A percentile compares a stretch with the other conserved stretches of the same genome.
phyloP scores from a whole-genome alignment of 1,284 basidiomycete genomes.

The Coniophora puteana region DNA sequence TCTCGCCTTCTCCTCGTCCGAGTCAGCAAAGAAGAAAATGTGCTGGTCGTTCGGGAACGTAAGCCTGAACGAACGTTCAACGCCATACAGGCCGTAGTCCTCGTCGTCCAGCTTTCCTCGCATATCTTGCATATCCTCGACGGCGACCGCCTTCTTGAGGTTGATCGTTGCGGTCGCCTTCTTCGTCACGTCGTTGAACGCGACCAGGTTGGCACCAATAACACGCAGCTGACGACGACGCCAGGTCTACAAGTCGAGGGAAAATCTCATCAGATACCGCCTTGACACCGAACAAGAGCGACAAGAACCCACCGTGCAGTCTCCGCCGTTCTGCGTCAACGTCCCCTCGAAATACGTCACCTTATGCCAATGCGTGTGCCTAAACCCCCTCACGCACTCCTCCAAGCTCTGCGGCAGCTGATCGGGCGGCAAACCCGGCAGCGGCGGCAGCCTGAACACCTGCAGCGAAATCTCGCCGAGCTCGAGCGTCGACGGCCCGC shows the following conservation, averaged over 20 bases:
- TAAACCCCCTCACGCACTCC: constrained; percentile 86
- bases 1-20: constrained; percentile 79
- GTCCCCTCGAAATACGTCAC: constrained; percentile 90
- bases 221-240: constrained; percentile 84
- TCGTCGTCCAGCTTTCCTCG: constrained; percentile 51
- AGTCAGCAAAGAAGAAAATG: constrained; percentile 91
- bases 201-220: constrained; percentile 83
- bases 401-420: constrained; percentile 89
- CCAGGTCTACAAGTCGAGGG: constrained; percentile 67
- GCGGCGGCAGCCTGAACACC: constrained; percentile 84
- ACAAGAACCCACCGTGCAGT: constrained; percentile 71
- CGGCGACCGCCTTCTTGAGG: constrained; percentile 75
- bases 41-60: constrained; percentile 78
- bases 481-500: constrained; percentile 54
- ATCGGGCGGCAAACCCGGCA: constrained; percentile 76
- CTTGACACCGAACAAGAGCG: neutral
- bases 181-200: constrained; percentile 94
- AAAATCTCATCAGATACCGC: constrained; percentile 4
- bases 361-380: constrained; percentile 90
- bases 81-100: constrained; percentile 69
- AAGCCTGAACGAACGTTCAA: constrained; percentile 85
- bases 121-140: constrained; percentile 74
- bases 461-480: constrained; percentile 83
- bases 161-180: constrained; percentile 89
- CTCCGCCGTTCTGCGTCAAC: constrained; percentile 93